These are phyloP conservation scores for Amphicarpaea edgeworthii DNA, from an alignment of 306 rosid species.

Conservation along the genomic window DNA sequence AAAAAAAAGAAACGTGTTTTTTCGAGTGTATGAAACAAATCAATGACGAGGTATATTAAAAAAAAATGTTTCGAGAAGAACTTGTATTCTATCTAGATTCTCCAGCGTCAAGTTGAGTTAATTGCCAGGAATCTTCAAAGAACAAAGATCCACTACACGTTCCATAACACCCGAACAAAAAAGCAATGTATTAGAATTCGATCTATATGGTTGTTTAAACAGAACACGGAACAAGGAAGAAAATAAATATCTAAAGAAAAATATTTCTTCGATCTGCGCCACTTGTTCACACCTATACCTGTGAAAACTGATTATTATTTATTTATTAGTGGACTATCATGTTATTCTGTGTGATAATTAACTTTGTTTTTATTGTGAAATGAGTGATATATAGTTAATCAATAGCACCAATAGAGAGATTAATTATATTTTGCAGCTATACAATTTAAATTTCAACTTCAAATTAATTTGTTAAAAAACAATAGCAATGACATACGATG, in stretches of 20 bases:
- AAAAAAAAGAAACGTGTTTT: too few species aligned
- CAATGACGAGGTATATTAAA: background rate
- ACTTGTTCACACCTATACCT: too few species aligned
- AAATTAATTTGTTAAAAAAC: too few species aligned
- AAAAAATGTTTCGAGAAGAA: background rate
- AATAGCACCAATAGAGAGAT: background rate
- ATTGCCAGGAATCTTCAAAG: background rate
- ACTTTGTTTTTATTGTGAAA: too few species aligned
- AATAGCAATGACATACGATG: background rate
- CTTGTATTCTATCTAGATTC: background rate
- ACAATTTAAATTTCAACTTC: constrained; percentile 1
- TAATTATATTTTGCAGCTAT: background rate
- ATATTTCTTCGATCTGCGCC: too few species aligned
- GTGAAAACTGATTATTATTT: too few species aligned
- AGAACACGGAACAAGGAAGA: too few species aligned
- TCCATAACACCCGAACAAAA: background rate
- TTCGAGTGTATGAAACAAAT: background rate
- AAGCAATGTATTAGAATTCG: background rate
- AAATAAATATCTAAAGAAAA: too few species aligned
- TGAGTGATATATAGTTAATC: background rate
- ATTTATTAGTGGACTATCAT: background rate
- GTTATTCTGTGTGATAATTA: background rate
- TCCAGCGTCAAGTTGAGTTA: background rate
- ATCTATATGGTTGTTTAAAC: too few species aligned
- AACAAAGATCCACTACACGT: background rate